Conservation (phyloP, 768 basidiomycete species). For the Lactifluus rugatus region DNA sequence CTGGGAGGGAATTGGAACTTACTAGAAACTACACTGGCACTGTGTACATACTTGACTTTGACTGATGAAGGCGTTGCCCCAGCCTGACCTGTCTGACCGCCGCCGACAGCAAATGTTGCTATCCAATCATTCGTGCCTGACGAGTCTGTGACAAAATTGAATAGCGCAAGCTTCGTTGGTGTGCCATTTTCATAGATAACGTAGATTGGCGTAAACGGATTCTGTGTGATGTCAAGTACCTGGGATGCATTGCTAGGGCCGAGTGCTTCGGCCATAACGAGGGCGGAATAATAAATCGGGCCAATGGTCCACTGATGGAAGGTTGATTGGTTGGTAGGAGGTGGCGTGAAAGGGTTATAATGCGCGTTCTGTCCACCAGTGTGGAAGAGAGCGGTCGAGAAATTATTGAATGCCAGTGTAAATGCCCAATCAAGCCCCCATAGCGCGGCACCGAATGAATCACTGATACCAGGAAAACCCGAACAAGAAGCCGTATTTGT, state of each 20-base stretch:
- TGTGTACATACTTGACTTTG: slow-evolving; percentile 41
- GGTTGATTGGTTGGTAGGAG: slow-evolving; percentile 44
- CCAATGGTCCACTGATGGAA: slow-evolving; percentile 67
- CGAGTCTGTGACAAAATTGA: slow-evolving; percentile 63
- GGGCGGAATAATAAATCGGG: slow-evolving; percentile 61
- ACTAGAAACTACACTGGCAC: neutral
- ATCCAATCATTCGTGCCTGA: slow-evolving; percentile 46
- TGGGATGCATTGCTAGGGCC: slow-evolving; percentile 56
- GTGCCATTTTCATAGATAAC: slow-evolving; percentile 65
- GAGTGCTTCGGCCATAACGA: slow-evolving; percentile 61
- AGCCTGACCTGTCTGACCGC: slow-evolving; percentile 32
- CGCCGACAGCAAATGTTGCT: slow-evolving; percentile 40
- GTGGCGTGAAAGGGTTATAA: slow-evolving; percentile 47
- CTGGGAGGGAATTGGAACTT: neutral
- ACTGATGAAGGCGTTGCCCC: slow-evolving; percentile 37
- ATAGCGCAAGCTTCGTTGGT: slow-evolving; percentile 51
- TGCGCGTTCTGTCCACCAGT: slow-evolving; percentile 54
- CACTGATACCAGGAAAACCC: slow-evolving; percentile 43
- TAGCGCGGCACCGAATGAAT: slow-evolving; percentile 45
- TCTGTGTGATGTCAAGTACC: slow-evolving; percentile 55
- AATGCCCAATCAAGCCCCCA: slow-evolving; percentile 47
- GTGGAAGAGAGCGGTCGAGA: slow-evolving; percentile 36
- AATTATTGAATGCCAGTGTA: slow-evolving; percentile 42
- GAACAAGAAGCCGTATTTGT: slow-evolving; percentile 47
- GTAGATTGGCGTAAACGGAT: slow-evolving; percentile 49